Evolutionary conservation across 306 rosid species (phyloP).

Genomic region (Lagenaria siceraria): DNA sequence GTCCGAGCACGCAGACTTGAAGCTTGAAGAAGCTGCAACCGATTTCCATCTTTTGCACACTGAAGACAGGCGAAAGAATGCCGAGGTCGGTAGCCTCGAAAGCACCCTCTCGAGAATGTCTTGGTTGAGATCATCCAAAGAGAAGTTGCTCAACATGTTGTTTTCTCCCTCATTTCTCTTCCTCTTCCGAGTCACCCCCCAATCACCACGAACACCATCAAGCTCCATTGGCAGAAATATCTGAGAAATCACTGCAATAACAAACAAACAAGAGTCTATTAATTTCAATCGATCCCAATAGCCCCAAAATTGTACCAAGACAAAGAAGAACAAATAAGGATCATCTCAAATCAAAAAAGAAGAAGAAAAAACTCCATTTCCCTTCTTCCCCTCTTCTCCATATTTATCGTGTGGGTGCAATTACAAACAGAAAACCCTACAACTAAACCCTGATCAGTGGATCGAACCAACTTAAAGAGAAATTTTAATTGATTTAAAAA

Average conservation of each 20-base stretch:
- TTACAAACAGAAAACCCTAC: too few species aligned
- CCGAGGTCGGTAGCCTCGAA: constrained; percentile 76
- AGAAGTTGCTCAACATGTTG: constrained; percentile 16
- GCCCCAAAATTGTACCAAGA: background rate
- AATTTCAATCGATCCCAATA: background rate
- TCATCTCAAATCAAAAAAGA: background rate
- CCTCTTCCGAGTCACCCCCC: constrained; percentile 42
- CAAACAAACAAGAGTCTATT: background rate
- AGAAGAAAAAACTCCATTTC: background rate
- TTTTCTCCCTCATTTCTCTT: constrained; percentile 35
- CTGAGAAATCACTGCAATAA: constrained; percentile 27
- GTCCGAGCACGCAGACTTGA: constrained; percentile 71
- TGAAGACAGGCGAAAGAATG: constrained; percentile 67
- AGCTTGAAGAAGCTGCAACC: constrained; percentile 53
- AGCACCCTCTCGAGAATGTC: constrained; percentile 80
- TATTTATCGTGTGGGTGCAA: background rate
- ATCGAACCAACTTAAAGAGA: background rate
- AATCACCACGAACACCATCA: constrained; percentile 9
- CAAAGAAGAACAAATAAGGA: background rate
- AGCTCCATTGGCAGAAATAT: constrained; percentile 36
- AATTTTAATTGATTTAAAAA: background rate
- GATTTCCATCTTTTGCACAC: constrained; percentile 96
- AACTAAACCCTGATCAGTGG: background rate
- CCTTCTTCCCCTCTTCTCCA: background rate
- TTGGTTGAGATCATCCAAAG: constrained; percentile 72